A percentile compares a stretch with the other conserved stretches of the same genome.
These are phyloP conservation scores for Saccharomycopsis sp. DNA, from an alignment of 805 yeast genomes.

Conservation along the genomic window DNA sequence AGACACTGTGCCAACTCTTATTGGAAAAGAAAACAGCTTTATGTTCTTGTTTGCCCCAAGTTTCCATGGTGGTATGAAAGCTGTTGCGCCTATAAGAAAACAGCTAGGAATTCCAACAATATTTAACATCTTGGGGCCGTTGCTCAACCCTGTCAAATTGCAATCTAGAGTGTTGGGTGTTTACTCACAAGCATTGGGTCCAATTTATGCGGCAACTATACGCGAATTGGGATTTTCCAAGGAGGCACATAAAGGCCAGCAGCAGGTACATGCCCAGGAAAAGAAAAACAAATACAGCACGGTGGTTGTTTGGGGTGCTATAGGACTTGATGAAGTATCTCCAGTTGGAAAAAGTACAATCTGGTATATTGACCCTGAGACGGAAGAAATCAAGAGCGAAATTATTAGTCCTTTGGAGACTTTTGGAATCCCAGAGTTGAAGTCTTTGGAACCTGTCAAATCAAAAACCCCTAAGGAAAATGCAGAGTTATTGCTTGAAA, in stretches of 20 bases:
- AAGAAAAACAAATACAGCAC: slow-evolving; percentile 32
- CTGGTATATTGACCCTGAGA: slow-evolving; percentile 57
- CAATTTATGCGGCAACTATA: slow-evolving; percentile 78
- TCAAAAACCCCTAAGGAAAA: slow-evolving; percentile 87
- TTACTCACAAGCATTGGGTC: slow-evolving; percentile 70
- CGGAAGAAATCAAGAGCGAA: slow-evolving; percentile 37
- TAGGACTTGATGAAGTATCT: slow-evolving; percentile 89
- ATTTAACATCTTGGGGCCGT: slow-evolving; percentile 90
- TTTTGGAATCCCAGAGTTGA: slow-evolving; percentile 67
- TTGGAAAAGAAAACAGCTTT: slow-evolving; percentile 35
- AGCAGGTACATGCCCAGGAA: neutral
- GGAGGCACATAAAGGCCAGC: slow-evolving; percentile 25
- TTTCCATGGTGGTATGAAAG: slow-evolving; percentile 87
- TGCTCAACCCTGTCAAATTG: slow-evolving; percentile 82
- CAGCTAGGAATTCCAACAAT: slow-evolving; percentile 85
- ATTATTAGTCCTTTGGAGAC: slow-evolving; percentile 57
- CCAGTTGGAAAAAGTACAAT: slow-evolving; percentile 77
- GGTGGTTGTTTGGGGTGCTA: slow-evolving; percentile 88
- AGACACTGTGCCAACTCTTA: slow-evolving; percentile 47
- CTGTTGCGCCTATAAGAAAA: slow-evolving; percentile 72
- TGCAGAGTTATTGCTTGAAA: slow-evolving; percentile 48
- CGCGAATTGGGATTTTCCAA: slow-evolving; percentile 47
- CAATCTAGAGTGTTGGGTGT: slow-evolving; percentile 86
- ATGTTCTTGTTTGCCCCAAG: slow-evolving; percentile 87
- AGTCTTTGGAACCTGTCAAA: slow-evolving; percentile 56